Evolutionary conservation across 371 early-diverging fungal species (phyloP).

Genomic region (Lichtheimia ornata): DNA sequence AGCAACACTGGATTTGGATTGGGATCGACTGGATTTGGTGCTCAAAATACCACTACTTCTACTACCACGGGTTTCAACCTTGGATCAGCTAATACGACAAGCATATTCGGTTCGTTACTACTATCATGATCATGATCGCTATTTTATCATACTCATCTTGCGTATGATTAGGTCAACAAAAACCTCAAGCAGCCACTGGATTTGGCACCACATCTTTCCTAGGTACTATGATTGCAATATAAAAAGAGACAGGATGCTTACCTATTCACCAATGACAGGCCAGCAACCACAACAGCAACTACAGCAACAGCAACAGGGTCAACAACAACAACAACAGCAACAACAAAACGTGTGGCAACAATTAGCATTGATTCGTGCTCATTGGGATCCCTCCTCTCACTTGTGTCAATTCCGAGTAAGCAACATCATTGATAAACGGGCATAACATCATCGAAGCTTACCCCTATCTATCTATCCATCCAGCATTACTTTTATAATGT

Average conservation of each 20-base stretch:
- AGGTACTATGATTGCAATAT: neutral
- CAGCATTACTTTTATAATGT: conserved; percentile 90
- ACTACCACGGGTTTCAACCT: conserved; percentile 12
- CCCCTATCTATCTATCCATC: neutral
- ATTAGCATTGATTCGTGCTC: conserved; percentile 58
- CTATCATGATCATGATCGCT: neutral
- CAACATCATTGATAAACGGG: neutral
- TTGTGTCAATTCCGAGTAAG: conserved; percentile 76
- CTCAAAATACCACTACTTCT: conserved; percentile 1
- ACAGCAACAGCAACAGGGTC: conserved; percentile 11
- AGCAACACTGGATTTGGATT: conserved; percentile 1
- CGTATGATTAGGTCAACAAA: neutral
- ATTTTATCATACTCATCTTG: neutral
- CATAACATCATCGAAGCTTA: neutral
- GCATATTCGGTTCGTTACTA: neutral
- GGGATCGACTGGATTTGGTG: conserved; percentile 8
- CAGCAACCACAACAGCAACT: conserved; percentile 4
- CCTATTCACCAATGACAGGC: neutral
- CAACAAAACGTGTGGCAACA: conserved; percentile 39
- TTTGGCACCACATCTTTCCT: neutral
- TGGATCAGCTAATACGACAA: conserved; percentile 1
- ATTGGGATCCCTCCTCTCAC: conserved; percentile 80
- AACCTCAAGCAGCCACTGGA: neutral
- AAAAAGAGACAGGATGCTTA: neutral
- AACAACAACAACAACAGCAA: conserved; percentile 23